Conservation (phyloP, 2,329 filamentous ascomycete species). For the Penicillium sp. region DNA sequence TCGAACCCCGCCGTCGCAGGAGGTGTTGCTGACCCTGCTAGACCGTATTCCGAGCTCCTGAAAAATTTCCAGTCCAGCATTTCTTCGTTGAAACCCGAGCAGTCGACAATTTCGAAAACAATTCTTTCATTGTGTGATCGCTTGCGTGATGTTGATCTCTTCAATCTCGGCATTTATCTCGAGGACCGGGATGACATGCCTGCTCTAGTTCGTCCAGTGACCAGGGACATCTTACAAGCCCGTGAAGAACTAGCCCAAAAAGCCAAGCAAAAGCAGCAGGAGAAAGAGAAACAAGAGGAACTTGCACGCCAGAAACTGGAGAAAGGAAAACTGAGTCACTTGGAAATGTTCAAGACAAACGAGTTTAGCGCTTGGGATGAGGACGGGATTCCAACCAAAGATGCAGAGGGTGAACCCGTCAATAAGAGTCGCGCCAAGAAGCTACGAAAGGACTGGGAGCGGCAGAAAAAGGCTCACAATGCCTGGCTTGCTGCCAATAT, state of each 20-base stretch:
- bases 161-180: conserved; percentile 79
- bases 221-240: conserved; percentile 54
- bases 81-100: conserved; percentile 32
- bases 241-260: conserved; percentile 54
- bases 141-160: conserved; percentile 76
- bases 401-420: conserved; percentile 74
- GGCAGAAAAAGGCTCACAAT: conserved; percentile 67
- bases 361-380: conserved; percentile 78
- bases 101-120: conserved; percentile 60
- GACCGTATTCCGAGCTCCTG: conserved; percentile 50
- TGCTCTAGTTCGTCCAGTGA: conserved; percentile 69
- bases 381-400: conserved; percentile 74
- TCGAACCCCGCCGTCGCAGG: conserved; percentile 17
- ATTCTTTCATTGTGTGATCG: conserved; percentile 74
- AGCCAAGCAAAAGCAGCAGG: conserved; percentile 50
- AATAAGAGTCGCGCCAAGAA: conserved; percentile 78
- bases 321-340: conserved; percentile 55
- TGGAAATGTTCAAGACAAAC: conserved; percentile 56
- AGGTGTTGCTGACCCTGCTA: conserved; percentile 29
- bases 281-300: conserved; percentile 58
- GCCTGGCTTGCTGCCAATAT: conserved; percentile 26
- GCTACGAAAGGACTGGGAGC: conserved; percentile 83
- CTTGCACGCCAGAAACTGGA: conserved; percentile 52
- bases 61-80: conserved; percentile 43
- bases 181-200: conserved; percentile 71